phyloP scores from a whole-genome alignment of 176 grass and related monocot genomes.

The Carex parvula region DNA sequence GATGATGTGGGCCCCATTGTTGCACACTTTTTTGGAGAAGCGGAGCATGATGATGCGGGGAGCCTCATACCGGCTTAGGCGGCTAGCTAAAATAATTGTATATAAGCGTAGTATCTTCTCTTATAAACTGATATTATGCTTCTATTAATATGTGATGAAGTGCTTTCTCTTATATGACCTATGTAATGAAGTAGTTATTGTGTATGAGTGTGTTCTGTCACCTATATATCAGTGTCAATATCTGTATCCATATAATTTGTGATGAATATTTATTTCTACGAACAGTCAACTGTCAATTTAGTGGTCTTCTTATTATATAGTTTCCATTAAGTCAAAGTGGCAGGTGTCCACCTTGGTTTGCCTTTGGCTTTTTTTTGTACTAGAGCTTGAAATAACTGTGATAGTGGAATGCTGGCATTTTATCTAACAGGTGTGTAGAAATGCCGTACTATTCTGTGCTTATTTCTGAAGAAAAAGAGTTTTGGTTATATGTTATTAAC shows the following conservation, averaged over 20 bases:
- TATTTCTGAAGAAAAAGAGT: neutral
- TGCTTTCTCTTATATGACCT: neutral
- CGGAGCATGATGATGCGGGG: neutral
- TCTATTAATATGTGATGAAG: neutral
- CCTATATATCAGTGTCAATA: neutral
- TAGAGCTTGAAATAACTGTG: neutral
- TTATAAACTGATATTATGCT: neutral
- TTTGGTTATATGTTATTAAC: neutral
- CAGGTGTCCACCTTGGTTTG: neutral
- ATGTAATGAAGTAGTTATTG: neutral
- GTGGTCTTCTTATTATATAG: neutral
- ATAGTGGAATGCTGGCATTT: neutral
- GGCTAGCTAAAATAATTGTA: neutral
- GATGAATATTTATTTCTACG: neutral
- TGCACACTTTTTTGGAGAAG: constrained; percentile 25
- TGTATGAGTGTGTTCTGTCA: neutral
- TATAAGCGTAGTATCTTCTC: neutral
- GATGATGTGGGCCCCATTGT: constrained; percentile 68
- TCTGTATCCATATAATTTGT: neutral
- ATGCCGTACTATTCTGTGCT: neutral
- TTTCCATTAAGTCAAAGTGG: neutral
- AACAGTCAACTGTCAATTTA: neutral
- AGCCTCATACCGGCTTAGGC: neutral
- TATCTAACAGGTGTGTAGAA: neutral
- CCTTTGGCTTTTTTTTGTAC: neutral